Conservation (phyloP, 1,284 basidiomycete genomes). For the Farysia itapuensis region DNA sequence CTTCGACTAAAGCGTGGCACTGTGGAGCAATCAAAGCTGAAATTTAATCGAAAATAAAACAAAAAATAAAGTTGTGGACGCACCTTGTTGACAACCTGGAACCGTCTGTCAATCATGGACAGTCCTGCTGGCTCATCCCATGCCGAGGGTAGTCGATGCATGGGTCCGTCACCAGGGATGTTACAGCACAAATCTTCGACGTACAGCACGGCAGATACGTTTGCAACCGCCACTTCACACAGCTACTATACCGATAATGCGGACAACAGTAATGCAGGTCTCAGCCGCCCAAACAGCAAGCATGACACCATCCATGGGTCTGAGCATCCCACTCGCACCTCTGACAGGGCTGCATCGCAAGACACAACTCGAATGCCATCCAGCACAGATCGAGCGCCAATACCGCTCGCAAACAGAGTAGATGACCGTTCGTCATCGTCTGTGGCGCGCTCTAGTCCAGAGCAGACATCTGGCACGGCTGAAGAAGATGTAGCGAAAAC, state of each 20-base stretch:
- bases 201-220: conserved; percentile 21
- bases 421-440: background rate
- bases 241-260: conserved; percentile 20
- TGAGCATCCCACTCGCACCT: background rate
- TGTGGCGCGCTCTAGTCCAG: background rate
- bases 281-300: conserved; percentile 1
- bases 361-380: conserved; percentile 1
- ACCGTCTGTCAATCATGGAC: too few species aligned
- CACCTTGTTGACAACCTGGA: too few species aligned
- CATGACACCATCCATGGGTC: background rate
- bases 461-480: background rate
- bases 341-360: background rate
- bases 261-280: conserved; percentile 5
- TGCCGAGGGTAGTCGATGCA: too few species aligned
- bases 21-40: too few species aligned
- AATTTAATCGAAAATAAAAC: too few species aligned
- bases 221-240: conserved; percentile 18
- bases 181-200: conserved; percentile 16
- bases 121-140: too few species aligned
- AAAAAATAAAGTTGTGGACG: too few species aligned
- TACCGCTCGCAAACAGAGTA: background rate
- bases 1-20: too few species aligned
- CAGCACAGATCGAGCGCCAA: background rate
- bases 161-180: too few species aligned
- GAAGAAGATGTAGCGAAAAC: background rate